These are phyloP conservation scores for Erythrophleum fordii DNA, from an alignment of 306 rosid genomes.

Conservation along the genomic window DNA sequence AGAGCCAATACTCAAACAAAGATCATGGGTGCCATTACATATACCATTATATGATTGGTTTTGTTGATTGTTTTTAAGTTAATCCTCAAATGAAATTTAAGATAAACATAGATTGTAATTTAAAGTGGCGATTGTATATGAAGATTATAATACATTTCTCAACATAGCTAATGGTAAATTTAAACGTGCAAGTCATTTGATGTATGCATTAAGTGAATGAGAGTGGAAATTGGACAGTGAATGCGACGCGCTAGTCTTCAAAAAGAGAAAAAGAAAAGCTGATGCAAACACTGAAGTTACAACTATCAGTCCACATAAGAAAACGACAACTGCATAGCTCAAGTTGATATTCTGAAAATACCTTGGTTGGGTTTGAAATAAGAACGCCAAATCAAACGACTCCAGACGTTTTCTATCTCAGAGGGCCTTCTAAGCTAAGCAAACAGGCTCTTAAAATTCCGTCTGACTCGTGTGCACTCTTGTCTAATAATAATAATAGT, in stretches of 20 bases:
- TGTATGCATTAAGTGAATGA: not conserved
- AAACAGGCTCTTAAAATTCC: no score
- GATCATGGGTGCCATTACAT: not conserved
- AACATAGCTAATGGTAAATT: not conserved
- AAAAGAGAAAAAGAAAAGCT: not conserved
- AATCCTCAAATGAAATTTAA: no score
- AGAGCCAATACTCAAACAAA: slow-evolving; percentile 21
- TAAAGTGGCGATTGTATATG: no score
- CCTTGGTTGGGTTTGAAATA: no score
- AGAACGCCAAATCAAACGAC: no score
- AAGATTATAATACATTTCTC: no score
- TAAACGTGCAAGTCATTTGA: not conserved
- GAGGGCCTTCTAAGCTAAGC: no score
- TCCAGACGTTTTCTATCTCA: no score
- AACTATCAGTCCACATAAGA: not conserved
- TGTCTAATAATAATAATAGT: no score
- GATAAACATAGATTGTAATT: no score
- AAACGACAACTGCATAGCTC: not conserved
- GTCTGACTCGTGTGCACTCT: no score
- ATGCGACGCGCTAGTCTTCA: not conserved
- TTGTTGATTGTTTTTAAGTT: not conserved
- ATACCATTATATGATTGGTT: not conserved
- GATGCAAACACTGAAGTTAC: not conserved
- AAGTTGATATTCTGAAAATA: no score
- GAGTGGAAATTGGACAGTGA: not conserved